These are phyloP conservation scores for Colletotrichum costaricense DNA, from an alignment of 2,329 filamentous ascomycete genomes.

Conservation along the genomic window DNA sequence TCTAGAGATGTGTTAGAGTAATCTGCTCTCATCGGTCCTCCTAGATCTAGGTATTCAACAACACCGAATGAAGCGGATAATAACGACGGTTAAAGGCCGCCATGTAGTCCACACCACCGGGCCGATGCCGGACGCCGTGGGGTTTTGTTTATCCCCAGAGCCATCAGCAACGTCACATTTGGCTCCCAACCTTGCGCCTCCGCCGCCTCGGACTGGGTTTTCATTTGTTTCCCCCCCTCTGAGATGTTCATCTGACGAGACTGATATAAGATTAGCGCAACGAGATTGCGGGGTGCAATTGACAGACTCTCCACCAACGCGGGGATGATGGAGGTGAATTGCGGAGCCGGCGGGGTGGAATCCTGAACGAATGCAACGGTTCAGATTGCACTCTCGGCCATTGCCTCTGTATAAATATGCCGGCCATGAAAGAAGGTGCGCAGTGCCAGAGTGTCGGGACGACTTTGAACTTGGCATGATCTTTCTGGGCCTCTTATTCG, in stretches of 20 bases:
- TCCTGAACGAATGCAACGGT: background rate
- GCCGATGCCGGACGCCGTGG: background rate
- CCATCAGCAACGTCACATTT: background rate
- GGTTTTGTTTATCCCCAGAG: background rate
- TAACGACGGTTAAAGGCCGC: background rate
- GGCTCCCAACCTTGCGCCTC: background rate
- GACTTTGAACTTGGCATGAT: background rate
- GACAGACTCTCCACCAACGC: background rate
- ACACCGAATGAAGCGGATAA: background rate
- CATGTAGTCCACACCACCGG: no score
- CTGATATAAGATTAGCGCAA: slow-evolving; percentile 8
- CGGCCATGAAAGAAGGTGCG: background rate
- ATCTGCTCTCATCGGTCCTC: background rate
- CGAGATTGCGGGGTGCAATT: slow-evolving; percentile 1
- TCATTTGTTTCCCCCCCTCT: background rate
- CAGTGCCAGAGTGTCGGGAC: background rate
- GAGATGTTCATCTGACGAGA: slow-evolving; percentile 17
- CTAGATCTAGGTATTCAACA: background rate
- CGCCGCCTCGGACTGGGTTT: background rate
- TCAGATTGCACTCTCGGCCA: background rate
- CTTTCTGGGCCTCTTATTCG: background rate
- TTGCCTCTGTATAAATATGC: background rate
- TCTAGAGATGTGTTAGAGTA: background rate
- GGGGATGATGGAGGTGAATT: background rate
- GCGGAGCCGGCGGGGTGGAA: background rate